Base-by-base conservation (phyloP, 495 filamentous ascomycete genomes). In the Gamarada debralockiae region DNA sequence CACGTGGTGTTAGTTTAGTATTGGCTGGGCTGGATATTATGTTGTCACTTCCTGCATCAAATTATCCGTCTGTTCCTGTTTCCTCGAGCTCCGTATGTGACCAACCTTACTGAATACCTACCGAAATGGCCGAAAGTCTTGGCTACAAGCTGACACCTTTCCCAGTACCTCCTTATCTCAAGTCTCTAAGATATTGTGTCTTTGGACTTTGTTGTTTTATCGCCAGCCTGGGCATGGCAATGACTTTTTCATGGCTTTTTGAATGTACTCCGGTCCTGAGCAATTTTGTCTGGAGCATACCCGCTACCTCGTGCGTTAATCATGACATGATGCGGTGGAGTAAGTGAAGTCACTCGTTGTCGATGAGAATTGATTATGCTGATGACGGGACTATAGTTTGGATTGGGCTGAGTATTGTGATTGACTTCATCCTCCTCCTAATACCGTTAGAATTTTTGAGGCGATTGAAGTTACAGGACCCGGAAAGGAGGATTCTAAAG, bases 261-360 rank as follows among this genome's bases (percentile, higher is more conserved):
- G 18, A 24, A n/a, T 59, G 56, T 25, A 21, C 22, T 15, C 56
- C 56, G 24, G 37, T 51, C 23, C 27, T 51, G 3, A 48, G 37
- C 10, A 59, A 59, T 31, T 59, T 59, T 36, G n/a, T 55, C 22
- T 59, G 52, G 51, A n/a, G 1, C 18, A 34, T 55, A n/a, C n/a
- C 46, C 27, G 36, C 56, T 1, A 25, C 37, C 1, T 14, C 1
- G 3, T 59, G 56, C 38, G 18, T 59, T 8, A 55, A 59, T 27
- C 41, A 49, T 39, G 56, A 59, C 22, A 51, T 46, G 3, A 52
- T 52, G 22, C 44, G 56, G 0, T 59, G 48, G 46, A 22, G 56
- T 59, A 55, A 34, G 50, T 55, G n/a, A n/a, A n/a, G n/a, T n/a
- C n/a, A n/a, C n/a, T n/a, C 14, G 12, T n/a, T 21, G 12, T 8